phyloP scores from a whole-genome alignment of 1,284 basidiomycete genomes.

The Cryptococcus maquisensis region DNA sequence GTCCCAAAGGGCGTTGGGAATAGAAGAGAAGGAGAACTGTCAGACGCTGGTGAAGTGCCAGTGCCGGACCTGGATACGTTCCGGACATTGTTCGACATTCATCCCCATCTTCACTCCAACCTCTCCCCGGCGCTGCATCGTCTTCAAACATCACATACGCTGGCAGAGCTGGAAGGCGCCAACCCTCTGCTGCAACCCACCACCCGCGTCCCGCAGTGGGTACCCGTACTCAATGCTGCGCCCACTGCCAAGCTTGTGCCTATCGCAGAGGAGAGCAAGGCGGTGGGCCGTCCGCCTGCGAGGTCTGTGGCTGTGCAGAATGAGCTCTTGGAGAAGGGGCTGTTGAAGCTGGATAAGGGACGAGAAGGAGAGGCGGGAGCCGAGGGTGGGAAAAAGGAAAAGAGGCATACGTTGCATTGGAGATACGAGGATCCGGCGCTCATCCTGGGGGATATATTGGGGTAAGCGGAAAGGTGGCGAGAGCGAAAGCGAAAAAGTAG shows the following conservation, averaged over 20 bases:
- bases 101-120: slow-evolving; percentile 36
- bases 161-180: slow-evolving; percentile 23
- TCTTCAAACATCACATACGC: slow-evolving; percentile 27
- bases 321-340: slow-evolving; percentile 26
- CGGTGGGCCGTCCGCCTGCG: neutral
- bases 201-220: neutral
- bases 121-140: slow-evolving; percentile 41
- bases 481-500: neutral
- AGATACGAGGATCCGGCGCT: slow-evolving; percentile 49
- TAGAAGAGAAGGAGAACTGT: neutral
- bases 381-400: slow-evolving; percentile 33
- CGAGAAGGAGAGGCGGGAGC: slow-evolving; percentile 19
- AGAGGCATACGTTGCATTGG: slow-evolving; percentile 47
- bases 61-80: slow-evolving; percentile 29
- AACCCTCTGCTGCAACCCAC: neutral
- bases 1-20: slow-evolving; percentile 16
- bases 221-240: neutral
- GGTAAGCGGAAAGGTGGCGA: slow-evolving; percentile 16
- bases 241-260: neutral
- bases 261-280: neutral
- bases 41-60: slow-evolving; percentile 16
- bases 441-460: slow-evolving; percentile 45
- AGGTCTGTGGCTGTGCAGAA: slow-evolving; percentile 5
- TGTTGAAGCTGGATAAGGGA: slow-evolving; percentile 43
- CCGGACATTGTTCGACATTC: slow-evolving; percentile 35